phyloP scores from a whole-genome alignment of 129 eudicot species.

The Apium graveolens region DNA sequence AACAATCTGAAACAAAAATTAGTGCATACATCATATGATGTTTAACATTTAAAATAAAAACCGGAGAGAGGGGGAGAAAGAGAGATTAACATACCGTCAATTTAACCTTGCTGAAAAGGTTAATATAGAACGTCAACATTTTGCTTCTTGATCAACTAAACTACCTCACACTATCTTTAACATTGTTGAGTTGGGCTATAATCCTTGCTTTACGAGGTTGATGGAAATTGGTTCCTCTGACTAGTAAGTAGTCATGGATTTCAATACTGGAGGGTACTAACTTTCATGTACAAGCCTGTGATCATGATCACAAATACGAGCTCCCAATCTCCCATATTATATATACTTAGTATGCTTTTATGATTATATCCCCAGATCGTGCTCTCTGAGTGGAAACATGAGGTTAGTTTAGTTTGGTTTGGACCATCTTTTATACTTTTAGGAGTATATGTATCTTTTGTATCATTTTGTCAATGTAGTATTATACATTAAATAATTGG shows the following conservation, averaged over 20 bases:
- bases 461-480: not conserved
- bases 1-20: no score
- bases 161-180: not conserved
- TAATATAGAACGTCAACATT: not conserved
- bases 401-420: not conserved
- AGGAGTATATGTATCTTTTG: not conserved
- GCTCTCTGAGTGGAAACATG: not conserved
- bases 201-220: not conserved
- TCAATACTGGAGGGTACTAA: not conserved
- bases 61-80: no score
- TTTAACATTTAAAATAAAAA: no score
- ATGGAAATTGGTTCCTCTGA: not conserved
- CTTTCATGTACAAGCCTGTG: not conserved
- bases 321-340: no score
- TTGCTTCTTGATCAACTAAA: not conserved
- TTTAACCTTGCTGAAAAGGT: not conserved
- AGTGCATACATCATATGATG: no score
- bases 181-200: not conserved
- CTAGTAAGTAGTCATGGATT: not conserved
- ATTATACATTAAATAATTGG: not conserved
- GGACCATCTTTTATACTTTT: not conserved
- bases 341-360: no score
- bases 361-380: not conserved
- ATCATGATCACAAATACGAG: not conserved
- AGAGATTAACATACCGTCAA: no score